Base-by-base conservation (phyloP, 1,139 yeast species). In the Arxiozyma slooffiae region DNA sequence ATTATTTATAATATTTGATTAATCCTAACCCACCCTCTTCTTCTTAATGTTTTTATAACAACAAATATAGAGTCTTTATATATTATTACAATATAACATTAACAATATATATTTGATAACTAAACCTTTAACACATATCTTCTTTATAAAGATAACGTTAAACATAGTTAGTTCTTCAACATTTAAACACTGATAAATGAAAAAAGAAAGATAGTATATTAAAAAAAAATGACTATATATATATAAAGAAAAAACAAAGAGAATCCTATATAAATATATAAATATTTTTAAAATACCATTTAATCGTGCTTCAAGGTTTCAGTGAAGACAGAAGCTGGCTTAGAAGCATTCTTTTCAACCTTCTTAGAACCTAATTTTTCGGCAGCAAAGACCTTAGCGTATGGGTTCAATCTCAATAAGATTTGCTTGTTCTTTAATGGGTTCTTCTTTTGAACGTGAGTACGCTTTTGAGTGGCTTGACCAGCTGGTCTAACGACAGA, bases 401-500 rank as follows among this genome's bases (percentile, higher is more conserved):
- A 92, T 66, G 99, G 99, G 96, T 92, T 94, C 76, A 92, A 85
- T 82, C 97, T 88, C 76, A 89, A 84, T 73, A 89, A 78, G 70
- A 89, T 94, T 80, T 88, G 96, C 84, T 89, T 90, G 97, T 94
- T 92, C 92, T 88, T 92, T 75, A 92, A 89, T 79, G 99, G 98
- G 94, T 92, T 92, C 92, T 88, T 90, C 97, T 92, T 92, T 77
- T 83, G 85, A 74, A 86, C 95, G 81, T 85, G 88, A 64, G 88
- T 75, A 77, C 95, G 87, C 92, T 89, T 88, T 76, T 87, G 94
- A 71, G 83, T 77, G 68, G 94, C 77, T 76, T 85, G 92, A 70
- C 95, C 96, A 74, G 96, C 96, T 72, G 96, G 90, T 81, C 94
- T 86, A 70, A 89, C 86, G 71, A 82, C 96, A 67, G 96, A 80